Percentiles rank a stretch among this genome's conserved stretches.
Evolutionary conservation across 306 rosid species (phyloP).

Genomic region (Trifolium subterraneum): DNA sequence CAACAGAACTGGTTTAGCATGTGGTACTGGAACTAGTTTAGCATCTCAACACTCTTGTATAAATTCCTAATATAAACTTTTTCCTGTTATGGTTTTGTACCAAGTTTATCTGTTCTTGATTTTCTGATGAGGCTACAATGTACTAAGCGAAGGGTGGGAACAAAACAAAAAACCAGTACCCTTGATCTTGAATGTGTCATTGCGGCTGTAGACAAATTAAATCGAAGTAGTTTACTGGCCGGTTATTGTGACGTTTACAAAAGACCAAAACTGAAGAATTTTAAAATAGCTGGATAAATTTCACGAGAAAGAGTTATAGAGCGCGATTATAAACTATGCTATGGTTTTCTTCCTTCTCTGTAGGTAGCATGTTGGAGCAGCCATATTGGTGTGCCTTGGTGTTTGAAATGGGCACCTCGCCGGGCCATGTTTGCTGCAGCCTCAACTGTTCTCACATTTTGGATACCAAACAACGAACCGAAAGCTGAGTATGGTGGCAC

Average conservation of each 20-base stretch:
- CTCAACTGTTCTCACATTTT: conserved; percentile 85
- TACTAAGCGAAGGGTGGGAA: conserved; percentile 74
- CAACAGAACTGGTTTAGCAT: no score
- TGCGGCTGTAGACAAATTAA: conserved; percentile 83
- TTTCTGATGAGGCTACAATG: conserved; percentile 35
- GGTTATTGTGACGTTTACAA: no score
- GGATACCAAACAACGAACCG: conserved; percentile 72
- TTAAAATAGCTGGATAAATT: no score
- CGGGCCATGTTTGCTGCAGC: conserved; percentile 94
- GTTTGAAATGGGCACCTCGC: conserved; percentile 98
- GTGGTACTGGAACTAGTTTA: no score
- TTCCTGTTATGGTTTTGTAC: no score
- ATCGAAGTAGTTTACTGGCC: conserved; percentile 7
- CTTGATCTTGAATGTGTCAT: conserved; percentile 79
- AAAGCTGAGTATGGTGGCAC: conserved; percentile 44
- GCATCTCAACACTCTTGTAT: no score
- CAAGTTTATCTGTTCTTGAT: no score
- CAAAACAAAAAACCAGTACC: conserved; percentile 32
- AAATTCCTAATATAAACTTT: no score
- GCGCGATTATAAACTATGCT: neutral
- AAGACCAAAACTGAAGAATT: no score
- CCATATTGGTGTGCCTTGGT: conserved; percentile 78
- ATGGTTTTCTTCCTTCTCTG: conserved; percentile 21
- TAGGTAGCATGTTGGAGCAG: conserved; percentile 93
- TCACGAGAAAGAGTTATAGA: no score